These are phyloP conservation scores for Colletotrichum endophyticum DNA, from an alignment of 2,329 filamentous ascomycete genomes.

Conservation along the genomic window DNA sequence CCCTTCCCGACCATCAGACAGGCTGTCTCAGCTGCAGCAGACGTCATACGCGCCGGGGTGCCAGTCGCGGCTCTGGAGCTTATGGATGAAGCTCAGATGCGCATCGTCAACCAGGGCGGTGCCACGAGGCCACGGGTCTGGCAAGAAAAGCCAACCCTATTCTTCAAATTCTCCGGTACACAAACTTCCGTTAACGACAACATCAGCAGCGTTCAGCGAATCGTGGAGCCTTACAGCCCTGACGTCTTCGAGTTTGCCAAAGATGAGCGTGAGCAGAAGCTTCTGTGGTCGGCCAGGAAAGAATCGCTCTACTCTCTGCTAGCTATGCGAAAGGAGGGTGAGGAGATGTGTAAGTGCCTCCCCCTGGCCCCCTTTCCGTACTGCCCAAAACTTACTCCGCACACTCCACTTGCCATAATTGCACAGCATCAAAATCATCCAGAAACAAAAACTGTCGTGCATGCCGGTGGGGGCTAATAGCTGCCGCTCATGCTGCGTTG, in stretches of 20 bases:
- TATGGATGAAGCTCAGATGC: conserved; percentile 69
- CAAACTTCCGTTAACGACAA: conserved; percentile 63
- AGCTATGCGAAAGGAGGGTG: conserved; percentile 62
- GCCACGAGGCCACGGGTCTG: conserved; percentile 64
- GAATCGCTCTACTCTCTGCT: conserved; percentile 76
- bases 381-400: neutral
- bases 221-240: conserved; percentile 54
- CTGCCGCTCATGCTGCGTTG: neutral
- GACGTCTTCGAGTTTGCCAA: conserved; percentile 69
- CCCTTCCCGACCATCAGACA: conserved; percentile 62
- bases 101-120: conserved; percentile 65
- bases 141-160: conserved; percentile 73
- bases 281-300: conserved; percentile 75
- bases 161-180: conserved; percentile 77
- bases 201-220: conserved; percentile 53
- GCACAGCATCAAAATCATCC: neutral
- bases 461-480: neutral
- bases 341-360: conserved; percentile 59
- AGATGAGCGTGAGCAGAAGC: conserved; percentile 68
- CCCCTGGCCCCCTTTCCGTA: neutral
- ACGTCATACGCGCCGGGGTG: conserved; percentile 67
- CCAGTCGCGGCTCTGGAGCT: conserved; percentile 70
- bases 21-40: conserved; percentile 68
- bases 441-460: conserved; percentile 2
- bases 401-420: neutral